Base-by-base conservation (phyloP, 768 basidiomycete species). In the Suillus clintonianus region DNA sequence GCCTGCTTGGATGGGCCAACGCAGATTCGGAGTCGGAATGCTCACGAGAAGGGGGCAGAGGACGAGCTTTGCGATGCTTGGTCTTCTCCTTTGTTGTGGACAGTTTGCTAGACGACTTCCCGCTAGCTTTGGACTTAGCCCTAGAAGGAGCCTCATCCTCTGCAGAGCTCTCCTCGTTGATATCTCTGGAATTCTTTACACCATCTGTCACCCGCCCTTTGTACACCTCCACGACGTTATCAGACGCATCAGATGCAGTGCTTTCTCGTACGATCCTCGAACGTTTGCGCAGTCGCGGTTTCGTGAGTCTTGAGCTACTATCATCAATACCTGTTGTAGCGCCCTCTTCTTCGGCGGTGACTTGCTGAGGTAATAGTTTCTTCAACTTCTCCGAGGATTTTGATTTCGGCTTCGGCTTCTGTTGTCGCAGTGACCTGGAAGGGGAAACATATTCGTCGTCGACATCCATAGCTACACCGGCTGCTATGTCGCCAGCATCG, bases 401-500 rank as follows among this genome's bases (percentile, higher is more conserved):
- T 11, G 24, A 50, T 50, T 27, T 50, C 15, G 61, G 41, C 41
- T 54, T 70, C 19, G 36, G 30, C 43, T 65, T 62, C 13, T 24
- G 34, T 14, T 50, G 5, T 37, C 39, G 11, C 10, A 17, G 32
- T 19, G 59, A 15, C 27, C 22, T 64, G 8, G 43, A n/a, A 24
- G 60, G 50, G 22, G 43, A 42, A 47, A n/a, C 13, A 22, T 48
- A 22, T 17, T 60, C 59, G 30, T 60, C 63, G n/a, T 68, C 63
- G 8, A 39, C n/a, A 41, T 64, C 61, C 60, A 61, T 56, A 50
- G 24, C 32, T 32, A 17, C 60, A 7, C 58, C 39, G 10, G 37
- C 55, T 4, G 7, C 27, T 27, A 48, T 56, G 27, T 67, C 62
- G 9, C 60, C 68, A 37, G 60, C 62, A n/a, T 60, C 65, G n/a